Evolutionary conservation across 192 early-diverging fungal species (phyloP), one percentile per base, ranked within the genome.

Genomic region (Dispira simplex): DNA sequence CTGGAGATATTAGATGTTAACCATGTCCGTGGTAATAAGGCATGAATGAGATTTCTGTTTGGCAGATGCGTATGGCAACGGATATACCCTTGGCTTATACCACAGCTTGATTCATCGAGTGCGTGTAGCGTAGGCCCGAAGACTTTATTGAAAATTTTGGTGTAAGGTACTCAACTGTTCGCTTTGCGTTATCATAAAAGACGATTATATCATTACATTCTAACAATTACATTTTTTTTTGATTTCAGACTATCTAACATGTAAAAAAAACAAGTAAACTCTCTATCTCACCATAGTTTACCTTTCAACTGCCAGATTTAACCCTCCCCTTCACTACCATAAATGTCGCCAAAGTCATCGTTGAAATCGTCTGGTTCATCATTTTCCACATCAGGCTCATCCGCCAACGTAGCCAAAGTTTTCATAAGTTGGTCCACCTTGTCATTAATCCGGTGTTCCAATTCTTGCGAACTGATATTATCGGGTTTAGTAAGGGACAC

Each of bases 341-440:
- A 60, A 16, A 60, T 60, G 14, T 60, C 43, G 4, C 58, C 58
- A 43, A 60, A 60, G 58, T 44, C 58, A 12, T 8, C 39, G 43
- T 44, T 44, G 27, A n/a, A 28, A 44, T 60, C 58, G 3, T 60
- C 58, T 2, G 14, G 18, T 18, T 60, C 58, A n/a, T n/a, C n/a
- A 27, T 20, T 23, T 16, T 14, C 26, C 27, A 26, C 10, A 56
- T 56, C 25, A 20, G 25, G 25, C 2, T 25, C n/a, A 26, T 56
- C 54, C 13, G 20, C 20, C 20, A 26, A 18, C 2, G 16, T 13
- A 20, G 20, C 54, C 20, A 56, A 27, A 18, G 54, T 56, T 18
- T 26, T 3, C 54, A 56, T 56, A 20, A 56, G 25, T 26, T 56
- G n/a, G 27, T 56, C 54, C 3, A 56, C 54, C 25, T 56, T n/a